Percentiles rank a stretch among this genome's conserved stretches.
Conservation (phyloP, 768 basidiomycete species). For the Chlorophyllum brunneum region DNA sequence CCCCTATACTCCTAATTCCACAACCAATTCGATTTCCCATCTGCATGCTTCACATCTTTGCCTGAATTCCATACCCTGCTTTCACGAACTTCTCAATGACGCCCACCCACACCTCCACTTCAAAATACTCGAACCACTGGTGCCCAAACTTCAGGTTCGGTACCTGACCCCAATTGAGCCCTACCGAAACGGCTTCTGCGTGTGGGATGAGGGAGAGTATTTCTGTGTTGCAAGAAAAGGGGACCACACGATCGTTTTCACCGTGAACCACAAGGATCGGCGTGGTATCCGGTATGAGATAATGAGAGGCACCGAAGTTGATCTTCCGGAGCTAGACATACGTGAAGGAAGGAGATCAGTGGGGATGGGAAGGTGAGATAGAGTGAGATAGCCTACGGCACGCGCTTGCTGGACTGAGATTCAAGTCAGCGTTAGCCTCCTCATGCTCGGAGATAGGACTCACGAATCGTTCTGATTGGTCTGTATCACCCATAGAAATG, state of each 20-base stretch:
- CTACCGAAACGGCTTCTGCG: slow-evolving; percentile 31
- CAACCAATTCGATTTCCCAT: neutral
- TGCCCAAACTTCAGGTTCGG: slow-evolving; percentile 37
- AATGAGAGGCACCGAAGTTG: slow-evolving; percentile 25
- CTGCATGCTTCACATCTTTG: slow-evolving; percentile 4
- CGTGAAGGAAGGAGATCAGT: too few species aligned
- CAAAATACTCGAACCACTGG: slow-evolving; percentile 45
- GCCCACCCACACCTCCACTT: slow-evolving; percentile 34
- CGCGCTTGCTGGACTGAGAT: slow-evolving; percentile 17
- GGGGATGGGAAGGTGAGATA: neutral
- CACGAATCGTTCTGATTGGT: slow-evolving; percentile 12
- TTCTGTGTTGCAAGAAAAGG: slow-evolving; percentile 31
- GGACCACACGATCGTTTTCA: slow-evolving; percentile 34
- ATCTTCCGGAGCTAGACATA: too few species aligned
- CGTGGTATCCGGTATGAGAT: slow-evolving; percentile 24
- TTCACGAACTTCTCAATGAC: slow-evolving; percentile 31
- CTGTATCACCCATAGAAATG: neutral
- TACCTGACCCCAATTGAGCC: slow-evolving; percentile 29
- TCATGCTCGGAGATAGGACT: too few species aligned
- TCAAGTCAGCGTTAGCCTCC: too few species aligned
- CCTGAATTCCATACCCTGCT: neutral
- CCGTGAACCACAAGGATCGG: slow-evolving; percentile 40
- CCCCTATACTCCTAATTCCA: slow-evolving; percentile 6
- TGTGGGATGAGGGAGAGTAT: slow-evolving; percentile 33
- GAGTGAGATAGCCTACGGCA: slow-evolving; percentile 6